Conservation (phyloP, 768 basidiomycete genomes). For the Dentipellis sp. region DNA sequence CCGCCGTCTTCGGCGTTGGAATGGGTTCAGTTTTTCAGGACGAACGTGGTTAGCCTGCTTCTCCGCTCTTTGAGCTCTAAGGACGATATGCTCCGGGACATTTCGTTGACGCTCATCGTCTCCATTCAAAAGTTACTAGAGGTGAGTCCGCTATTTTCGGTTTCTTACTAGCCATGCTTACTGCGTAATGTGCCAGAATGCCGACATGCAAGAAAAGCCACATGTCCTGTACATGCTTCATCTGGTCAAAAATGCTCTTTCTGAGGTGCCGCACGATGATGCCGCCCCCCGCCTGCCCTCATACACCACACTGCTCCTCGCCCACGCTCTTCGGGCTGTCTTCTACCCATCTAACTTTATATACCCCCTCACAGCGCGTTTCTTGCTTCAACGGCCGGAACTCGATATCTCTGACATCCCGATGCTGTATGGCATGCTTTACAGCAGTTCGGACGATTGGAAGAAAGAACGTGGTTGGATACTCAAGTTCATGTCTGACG, state of each 20-base stretch:
- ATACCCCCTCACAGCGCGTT: conserved; percentile 79
- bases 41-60: conserved; percentile 66
- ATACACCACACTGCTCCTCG: conserved; percentile 71
- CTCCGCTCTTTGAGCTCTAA: conserved; percentile 66
- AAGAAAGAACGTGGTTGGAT: conserved; percentile 90
- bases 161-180: background rate
- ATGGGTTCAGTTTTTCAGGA: conserved; percentile 86
- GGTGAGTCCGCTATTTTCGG: conserved; percentile 31
- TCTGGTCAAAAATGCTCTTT: conserved; percentile 50
- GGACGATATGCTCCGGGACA: conserved; percentile 45
- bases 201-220: conserved; percentile 69
- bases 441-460: conserved; percentile 72
- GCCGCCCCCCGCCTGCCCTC: conserved; percentile 56
- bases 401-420: conserved; percentile 81
- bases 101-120: conserved; percentile 54
- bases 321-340: conserved; percentile 72
- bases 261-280: conserved; percentile 27
- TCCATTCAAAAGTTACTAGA: conserved; percentile 52
- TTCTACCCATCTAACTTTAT: conserved; percentile 86
- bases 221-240: conserved; percentile 67
- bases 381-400: conserved; percentile 82
- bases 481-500: conserved; percentile 71
- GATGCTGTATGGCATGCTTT: conserved; percentile 83
- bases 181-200: conserved; percentile 30
- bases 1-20: conserved; percentile 48